Evolutionary conservation across 139 green algal species (phyloP).

Genomic region (Closterium sp.): DNA sequence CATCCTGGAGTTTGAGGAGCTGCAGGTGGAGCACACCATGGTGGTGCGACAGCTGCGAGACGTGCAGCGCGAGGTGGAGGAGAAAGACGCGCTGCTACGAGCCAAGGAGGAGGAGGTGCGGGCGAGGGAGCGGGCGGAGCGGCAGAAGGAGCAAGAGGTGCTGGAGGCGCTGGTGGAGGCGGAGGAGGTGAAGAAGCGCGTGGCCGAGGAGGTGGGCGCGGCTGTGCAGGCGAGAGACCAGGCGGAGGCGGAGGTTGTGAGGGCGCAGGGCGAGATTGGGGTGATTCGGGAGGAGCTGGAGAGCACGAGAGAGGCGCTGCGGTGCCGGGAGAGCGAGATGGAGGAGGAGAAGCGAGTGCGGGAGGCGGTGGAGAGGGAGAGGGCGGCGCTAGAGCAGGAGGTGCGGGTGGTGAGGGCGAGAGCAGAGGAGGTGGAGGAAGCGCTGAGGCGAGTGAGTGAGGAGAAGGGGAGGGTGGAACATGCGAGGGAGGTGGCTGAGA

Average conservation of each 20-base stretch:
- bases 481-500: neutral
- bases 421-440: neutral
- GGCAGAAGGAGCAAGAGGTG: neutral
- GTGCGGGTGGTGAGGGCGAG: neutral
- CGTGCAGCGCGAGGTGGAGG: neutral
- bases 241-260: neutral
- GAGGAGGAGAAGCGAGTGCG: neutral
- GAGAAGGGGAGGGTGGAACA: neutral
- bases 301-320: neutral
- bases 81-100: neutral
- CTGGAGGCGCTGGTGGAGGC: neutral
- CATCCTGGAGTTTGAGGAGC: neutral
- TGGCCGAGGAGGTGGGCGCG: neutral
- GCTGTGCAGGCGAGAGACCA: neutral
- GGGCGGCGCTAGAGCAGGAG: neutral
- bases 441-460: neutral
- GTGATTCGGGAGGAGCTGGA: neutral
- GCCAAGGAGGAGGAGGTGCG: neutral
- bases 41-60: neutral
- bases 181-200: neutral
- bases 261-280: neutral
- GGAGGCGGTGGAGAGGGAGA: neutral
- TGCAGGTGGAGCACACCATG: neutral
- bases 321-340: neutral
- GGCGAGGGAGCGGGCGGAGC: neutral